These are phyloP conservation scores for Cladosporium cucumerinum DNA, from an alignment of 2,329 filamentous ascomycete genomes.

Conservation along the genomic window DNA sequence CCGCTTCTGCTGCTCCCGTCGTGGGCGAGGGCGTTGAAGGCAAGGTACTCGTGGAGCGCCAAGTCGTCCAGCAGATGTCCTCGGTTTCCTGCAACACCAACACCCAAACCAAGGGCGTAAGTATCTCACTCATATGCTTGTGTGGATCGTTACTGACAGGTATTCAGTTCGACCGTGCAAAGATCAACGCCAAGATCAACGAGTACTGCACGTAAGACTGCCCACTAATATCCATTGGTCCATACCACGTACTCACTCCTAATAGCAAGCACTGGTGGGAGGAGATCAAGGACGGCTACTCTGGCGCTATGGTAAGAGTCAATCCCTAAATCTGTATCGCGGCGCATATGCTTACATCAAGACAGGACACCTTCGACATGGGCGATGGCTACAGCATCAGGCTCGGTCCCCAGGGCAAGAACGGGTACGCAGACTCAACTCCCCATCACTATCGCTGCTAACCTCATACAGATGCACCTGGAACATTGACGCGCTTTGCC, in stretches of 20 bases:
- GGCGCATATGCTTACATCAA: not conserved
- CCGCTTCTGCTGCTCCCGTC: not conserved
- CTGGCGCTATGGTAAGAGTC: not conserved
- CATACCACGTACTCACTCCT: not conserved
- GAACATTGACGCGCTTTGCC: not conserved
- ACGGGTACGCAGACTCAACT: not conserved
- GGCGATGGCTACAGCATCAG: not conserved
- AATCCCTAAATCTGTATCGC: too few relatives aligned
- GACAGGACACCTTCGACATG: not conserved
- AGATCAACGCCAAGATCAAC: not conserved
- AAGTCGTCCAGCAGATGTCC: not conserved
- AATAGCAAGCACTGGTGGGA: not conserved
- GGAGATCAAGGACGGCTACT: not conserved
- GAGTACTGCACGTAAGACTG: not conserved
- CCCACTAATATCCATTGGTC: too few relatives aligned
- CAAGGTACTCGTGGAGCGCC: not conserved
- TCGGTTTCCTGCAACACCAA: conserved; percentile 1
- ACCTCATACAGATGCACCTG: not conserved
- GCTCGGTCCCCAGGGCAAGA: not conserved
- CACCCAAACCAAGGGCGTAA: not conserved
- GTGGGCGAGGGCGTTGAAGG: not conserved
- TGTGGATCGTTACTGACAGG: not conserved
- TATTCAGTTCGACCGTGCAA: not conserved
- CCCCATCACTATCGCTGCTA: not conserved
- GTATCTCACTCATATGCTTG: not conserved